phyloP scores from a whole-genome alignment of 176 grass and related monocot species.

The Oryza meridionalis region DNA sequence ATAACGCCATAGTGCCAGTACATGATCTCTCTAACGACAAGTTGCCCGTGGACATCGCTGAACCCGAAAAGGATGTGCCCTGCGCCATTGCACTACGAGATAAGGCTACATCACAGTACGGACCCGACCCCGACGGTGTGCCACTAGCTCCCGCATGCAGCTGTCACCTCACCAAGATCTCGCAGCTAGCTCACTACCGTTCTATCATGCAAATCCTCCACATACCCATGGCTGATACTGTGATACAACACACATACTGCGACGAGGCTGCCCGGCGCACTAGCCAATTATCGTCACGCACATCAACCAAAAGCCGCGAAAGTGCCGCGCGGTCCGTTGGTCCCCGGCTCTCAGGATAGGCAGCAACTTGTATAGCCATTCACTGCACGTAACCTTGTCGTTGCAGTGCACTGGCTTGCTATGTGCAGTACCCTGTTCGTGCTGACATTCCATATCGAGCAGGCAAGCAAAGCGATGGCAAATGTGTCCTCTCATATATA shows the following conservation, averaged over 20 bases:
- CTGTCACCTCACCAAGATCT: not conserved
- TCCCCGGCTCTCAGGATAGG: not conserved
- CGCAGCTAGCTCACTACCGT: not conserved
- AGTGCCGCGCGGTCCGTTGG: slow-evolving; percentile 1
- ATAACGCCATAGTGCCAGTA: not conserved
- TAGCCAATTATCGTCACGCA: not conserved
- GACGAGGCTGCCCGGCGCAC: not conserved
- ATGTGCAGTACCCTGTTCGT: not conserved
- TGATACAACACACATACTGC: not conserved
- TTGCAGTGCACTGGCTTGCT: not conserved
- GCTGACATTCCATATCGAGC: slow-evolving; percentile 13
- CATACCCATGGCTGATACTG: not conserved
- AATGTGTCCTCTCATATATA: not conserved
- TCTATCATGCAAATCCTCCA: not conserved
- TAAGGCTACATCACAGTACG: not conserved
- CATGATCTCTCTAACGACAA: not conserved
- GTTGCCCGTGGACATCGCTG: not conserved
- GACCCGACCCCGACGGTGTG: not conserved
- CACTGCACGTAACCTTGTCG: not conserved
- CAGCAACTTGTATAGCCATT: not conserved
- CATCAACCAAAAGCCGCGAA: slow-evolving; percentile 22
- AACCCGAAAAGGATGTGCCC: not conserved
- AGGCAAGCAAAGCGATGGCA: not conserved
- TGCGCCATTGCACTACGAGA: not conserved
- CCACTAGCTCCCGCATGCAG: not conserved